Evolutionary conservation across 2,329 filamentous ascomycete genomes (phyloP), one percentile per base, ranked within the genome.

Genomic region (Cordyceps cicadae): DNA sequence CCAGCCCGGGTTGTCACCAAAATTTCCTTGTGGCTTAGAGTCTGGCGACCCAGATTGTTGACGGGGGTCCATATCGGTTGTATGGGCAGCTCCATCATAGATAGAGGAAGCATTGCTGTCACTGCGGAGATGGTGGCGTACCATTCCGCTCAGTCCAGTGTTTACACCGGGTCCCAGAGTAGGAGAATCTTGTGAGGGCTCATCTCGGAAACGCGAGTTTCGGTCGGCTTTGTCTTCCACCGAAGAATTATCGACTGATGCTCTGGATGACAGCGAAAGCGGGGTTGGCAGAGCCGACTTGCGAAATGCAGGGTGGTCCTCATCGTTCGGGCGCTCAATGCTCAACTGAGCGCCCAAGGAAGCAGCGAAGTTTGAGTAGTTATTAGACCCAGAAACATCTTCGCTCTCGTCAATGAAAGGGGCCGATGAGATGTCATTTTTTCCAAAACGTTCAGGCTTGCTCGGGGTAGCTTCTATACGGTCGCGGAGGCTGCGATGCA

Each of bases 51-150:
- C 17, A n/a, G 51, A 37, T 15, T 43, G 37, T 21, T 67, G 63
- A 12, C 17, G 48, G 1, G 66, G 64, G 5, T 66, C 62, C 14
- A 68, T n/a, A 63, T 74, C 52, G 64, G 69, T 41, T 64, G 75
- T 63, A 69, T 72, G 46, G 72, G 75, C 11, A 76, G 77, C 26
- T 74, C 75, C 60, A 29, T 83, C 84, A 66, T 90, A 91, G 29
- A 94, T 80, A 0, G 91, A 95, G 0, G 93, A 97, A 15, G 85
- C 82, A 62, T 87, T 87, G 74, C 93, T 97, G 64, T 87, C 85
- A 39, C 85, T 85, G 55, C 94, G 86, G 46, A 97, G 76, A 76
- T 97, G 94, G 63, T 92, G 87, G 37, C 88, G 85, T 51, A 96
- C 87, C 78, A 96, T 83, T 2, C 88, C 89, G 67, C 87, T 93